Evolutionary conservation across 192 early-diverging fungal species (phyloP).

Genomic region (Linnemannia elongata): DNA sequence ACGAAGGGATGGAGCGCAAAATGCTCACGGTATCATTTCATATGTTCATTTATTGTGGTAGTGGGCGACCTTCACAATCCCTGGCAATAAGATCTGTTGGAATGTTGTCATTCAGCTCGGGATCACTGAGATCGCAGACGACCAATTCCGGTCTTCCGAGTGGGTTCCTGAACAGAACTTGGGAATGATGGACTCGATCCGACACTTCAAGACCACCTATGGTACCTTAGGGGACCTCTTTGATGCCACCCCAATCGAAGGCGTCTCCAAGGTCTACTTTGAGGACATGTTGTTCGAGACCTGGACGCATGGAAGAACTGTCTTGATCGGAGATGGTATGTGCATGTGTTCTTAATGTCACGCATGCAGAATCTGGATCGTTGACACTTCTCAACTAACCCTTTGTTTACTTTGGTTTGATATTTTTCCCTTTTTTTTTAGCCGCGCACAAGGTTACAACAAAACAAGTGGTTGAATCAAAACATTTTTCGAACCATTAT

Average conservation of each 20-base stretch:
- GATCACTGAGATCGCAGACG: background rate
- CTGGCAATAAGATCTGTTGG: slow-evolving; percentile 26
- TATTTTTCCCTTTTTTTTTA: background rate
- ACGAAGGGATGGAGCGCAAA: too few species aligned
- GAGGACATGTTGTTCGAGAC: slow-evolving; percentile 2
- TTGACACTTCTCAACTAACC: background rate
- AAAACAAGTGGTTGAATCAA: background rate
- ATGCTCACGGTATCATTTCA: too few species aligned
- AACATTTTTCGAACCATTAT: background rate
- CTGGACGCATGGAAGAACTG: background rate
- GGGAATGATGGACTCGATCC: slow-evolving; percentile 11
- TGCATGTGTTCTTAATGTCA: background rate
- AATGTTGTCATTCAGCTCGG: slow-evolving; percentile 12
- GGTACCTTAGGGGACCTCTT: slow-evolving; percentile 14
- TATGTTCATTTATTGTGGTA: background rate
- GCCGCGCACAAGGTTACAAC: background rate
- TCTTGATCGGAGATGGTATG: slow-evolving; percentile 10
- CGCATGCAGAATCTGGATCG: too few species aligned
- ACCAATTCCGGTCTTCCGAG: slow-evolving; percentile 7
- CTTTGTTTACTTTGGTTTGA: background rate
- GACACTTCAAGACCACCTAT: slow-evolving; percentile 1
- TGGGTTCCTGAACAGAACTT: slow-evolving; percentile 16
- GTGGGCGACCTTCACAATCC: slow-evolving; percentile 15
- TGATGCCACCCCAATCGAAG: background rate
- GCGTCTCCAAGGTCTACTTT: background rate